A percentile compares a stretch with the other conserved stretches of the same genome.
Conservation (phyloP, 177 flowering plant species). For the Telopea speciosissima region DNA sequence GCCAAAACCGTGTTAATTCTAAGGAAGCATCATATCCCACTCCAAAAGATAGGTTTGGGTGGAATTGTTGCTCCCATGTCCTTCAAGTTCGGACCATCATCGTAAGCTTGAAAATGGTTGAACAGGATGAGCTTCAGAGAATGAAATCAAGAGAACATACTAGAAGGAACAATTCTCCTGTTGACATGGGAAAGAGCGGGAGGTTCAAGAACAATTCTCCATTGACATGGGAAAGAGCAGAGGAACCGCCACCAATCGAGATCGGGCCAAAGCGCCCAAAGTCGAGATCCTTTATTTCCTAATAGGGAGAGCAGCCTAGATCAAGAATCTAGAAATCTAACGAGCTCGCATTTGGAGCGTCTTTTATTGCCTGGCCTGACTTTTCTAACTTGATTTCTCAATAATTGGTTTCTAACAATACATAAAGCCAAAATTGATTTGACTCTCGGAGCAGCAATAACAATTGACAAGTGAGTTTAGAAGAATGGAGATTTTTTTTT, state of each 20-base stretch:
- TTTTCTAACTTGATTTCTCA: slow-evolving; percentile 38
- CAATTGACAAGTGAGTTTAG: slow-evolving; percentile 38
- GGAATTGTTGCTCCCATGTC: slow-evolving; percentile 36
- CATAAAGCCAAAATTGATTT: slow-evolving; percentile 13
- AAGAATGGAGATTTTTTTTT: slow-evolving; percentile 20
- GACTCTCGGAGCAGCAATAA: slow-evolving; percentile 35
- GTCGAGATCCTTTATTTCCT: slow-evolving; percentile 52
- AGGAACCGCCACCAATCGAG: slow-evolving; percentile 37
- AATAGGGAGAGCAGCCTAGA: slow-evolving; percentile 32
- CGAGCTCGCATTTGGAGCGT: slow-evolving; percentile 17
- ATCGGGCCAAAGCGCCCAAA: slow-evolving; percentile 63
- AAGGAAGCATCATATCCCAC: slow-evolving; percentile 27
- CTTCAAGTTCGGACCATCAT: slow-evolving; percentile 29
- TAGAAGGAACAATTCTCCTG: too few species aligned
- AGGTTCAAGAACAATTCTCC: too few species aligned
- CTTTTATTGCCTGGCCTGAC: slow-evolving; percentile 28
- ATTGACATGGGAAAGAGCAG: slow-evolving; percentile 24
- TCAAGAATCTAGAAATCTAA: slow-evolving; percentile 16
- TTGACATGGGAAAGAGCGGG: too few species aligned
- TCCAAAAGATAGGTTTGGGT: slow-evolving; percentile 26
- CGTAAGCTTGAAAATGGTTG: slow-evolving; percentile 15
- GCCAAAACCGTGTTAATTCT: slow-evolving; percentile 6
- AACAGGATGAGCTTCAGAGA: slow-evolving; percentile 22
- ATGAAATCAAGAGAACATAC: slow-evolving; percentile 26
- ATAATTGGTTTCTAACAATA: slow-evolving; percentile 47